Evolutionary conservation across 2,329 filamentous ascomycete species (phyloP), one percentile per base, ranked within the genome.

Genomic region (Hirsutella minnesotensis): DNA sequence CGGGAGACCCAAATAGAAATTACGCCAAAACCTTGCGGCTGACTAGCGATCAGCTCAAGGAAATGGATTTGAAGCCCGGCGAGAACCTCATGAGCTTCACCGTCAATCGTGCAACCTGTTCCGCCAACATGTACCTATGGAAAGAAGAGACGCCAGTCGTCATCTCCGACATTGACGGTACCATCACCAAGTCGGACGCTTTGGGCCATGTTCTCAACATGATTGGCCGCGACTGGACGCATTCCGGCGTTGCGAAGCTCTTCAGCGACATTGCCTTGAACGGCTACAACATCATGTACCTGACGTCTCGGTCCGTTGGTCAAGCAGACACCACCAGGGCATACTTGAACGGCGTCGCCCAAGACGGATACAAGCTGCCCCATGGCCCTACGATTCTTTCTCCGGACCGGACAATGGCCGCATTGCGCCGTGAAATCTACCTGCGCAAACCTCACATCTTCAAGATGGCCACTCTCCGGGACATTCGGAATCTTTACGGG

Each of bases 231-330:
- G 92, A 98, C 63, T 98, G 92, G 92, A 98, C 92, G 3, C 92
- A 98, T 60, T 77, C 88, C 15, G 92, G 92, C 31, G 90, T 98
- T 20, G 94, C 92, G 19, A 98, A 98, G 66, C 73, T 98, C 9
- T 98, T 96, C 64, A 92, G 85, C 39, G 94, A 98, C 53, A 98
- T 98, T 52, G 80, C 81, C 1, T 81, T 83, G 53, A 98, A 98
- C 56, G 92, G 92, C 7, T 98, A 96, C 71, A 96, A 98, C 61
- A 94, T 98, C 57, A 88, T 98, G 76, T 98, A 98, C 59, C 74
- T 98, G 38, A 98, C 92, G 0, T 94, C 86, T 59, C 81, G 92
- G 41, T 92, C 86, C 13, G 89, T 96, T 38, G 94, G 92, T 0
- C 89, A 94, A 62, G 86, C 92, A 15, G 92, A 98, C 62, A 88